Base-by-base conservation (phyloP, 768 basidiomycete genomes). In the Goffeauzyma gilvescens region DNA sequence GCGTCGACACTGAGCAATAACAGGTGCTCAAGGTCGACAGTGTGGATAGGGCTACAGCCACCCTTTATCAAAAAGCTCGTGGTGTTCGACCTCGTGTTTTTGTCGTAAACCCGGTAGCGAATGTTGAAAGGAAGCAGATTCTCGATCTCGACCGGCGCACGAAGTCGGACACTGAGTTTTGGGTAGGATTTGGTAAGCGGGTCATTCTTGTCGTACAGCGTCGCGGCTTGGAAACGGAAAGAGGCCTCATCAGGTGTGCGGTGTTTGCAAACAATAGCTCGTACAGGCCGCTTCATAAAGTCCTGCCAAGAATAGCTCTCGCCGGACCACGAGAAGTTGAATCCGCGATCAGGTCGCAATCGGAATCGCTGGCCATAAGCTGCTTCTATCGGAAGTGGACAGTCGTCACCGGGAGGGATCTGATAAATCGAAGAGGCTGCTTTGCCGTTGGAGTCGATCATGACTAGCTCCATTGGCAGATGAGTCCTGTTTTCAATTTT, bases 91-190 rank as follows among this genome's bases (percentile, higher is more conserved):
- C 86, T 77, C 0, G 81, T 78, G 49, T 93, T 75, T 67, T 87
- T 93, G 69, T 98, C 89, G 51, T 86, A 95, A 25, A 96, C 81
- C n/a, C 86, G 75, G 66, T 93, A 98, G 54, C 86, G 79, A 38
- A 96, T 64, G 54, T 95, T 86, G 65, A 79, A 93, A 0, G 93
- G 93, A 18, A 96, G 67, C 15, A 96, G 67, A 58, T 98, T 98
- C 65, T 98, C 90, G 8, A 98, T 67, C 57, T 98, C 90, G 21
- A 98, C 70, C 0, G 93, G 93, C 12, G 93, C 86, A 26, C 85
- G 77, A 33, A 98, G 74, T 46, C 75, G 79, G 38, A 98, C 69
- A 34, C 75, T 76, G 45, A 95, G 75, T 60, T 76, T 79, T 2
- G 93, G 90, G 50, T 80, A 79, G 63, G 74, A 76, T 84, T 74